Percentiles rank a stretch among this genome's conserved stretches.
phyloP scores from a whole-genome alignment of 495 filamentous ascomycete species.

The Tuber calosporum region DNA sequence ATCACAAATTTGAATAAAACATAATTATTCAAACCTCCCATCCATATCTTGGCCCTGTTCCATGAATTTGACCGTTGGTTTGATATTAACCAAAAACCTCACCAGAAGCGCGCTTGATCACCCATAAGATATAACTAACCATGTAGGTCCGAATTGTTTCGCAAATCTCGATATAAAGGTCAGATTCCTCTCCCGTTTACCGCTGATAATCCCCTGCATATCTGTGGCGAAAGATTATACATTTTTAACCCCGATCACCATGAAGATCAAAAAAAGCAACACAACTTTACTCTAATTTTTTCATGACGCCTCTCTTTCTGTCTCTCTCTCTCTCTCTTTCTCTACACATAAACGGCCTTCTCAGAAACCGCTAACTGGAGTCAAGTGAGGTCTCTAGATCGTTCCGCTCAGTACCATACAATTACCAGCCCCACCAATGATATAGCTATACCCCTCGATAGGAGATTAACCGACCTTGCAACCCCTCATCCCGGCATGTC shows the following conservation, averaged over 20 bases:
- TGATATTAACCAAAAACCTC: neutral
- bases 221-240: slow-evolving; percentile 47
- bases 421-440: neutral
- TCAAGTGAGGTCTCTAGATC: neutral
- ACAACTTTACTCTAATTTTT: slow-evolving; percentile 60
- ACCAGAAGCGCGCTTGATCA: neutral
- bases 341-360: neutral
- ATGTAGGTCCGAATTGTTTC: neutral
- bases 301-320: slow-evolving; percentile 49
- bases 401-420: neutral
- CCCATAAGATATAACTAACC: neutral
- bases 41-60: neutral
- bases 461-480: neutral
- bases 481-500: neutral
- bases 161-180: neutral
- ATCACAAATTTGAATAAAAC: slow-evolving; percentile 42
- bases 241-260: slow-evolving; percentile 55
- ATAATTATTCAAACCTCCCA: slow-evolving; percentile 37
- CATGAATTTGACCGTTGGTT: neutral
- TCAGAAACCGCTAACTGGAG: neutral
- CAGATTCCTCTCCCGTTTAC: slow-evolving; percentile 20
- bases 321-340: neutral
- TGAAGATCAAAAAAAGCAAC: slow-evolving; percentile 48
- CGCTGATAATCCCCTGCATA: neutral
- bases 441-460: neutral